Evolutionary conservation across 2,329 filamentous ascomycete species (phyloP).

Genomic region (Rasamsonia emersonii): DNA sequence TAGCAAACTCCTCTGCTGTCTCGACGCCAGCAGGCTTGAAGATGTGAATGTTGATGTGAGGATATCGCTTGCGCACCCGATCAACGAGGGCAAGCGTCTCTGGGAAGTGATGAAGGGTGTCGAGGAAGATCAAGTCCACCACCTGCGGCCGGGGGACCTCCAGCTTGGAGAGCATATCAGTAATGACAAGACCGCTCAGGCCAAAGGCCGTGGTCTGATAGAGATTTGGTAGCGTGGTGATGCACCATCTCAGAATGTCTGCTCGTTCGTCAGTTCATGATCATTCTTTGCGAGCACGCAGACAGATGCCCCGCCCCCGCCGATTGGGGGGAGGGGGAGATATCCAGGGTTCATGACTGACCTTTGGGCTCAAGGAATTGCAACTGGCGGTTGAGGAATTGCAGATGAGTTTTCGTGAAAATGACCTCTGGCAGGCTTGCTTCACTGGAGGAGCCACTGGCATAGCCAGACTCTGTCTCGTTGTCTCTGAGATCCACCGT

Average conservation of each 20-base stretch:
- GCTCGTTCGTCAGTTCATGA: constrained; percentile 9
- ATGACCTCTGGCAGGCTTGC: constrained; percentile 63
- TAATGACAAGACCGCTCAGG: constrained; percentile 68
- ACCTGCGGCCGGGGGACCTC: constrained; percentile 40
- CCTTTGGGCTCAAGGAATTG: constrained; percentile 75
- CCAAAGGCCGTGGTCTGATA: constrained; percentile 83
- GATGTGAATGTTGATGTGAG: constrained; percentile 70
- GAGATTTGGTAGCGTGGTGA: constrained; percentile 79
- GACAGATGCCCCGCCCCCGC: constrained; percentile 6
- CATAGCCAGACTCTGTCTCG: constrained; percentile 82
- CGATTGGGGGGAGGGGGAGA: constrained; percentile 4
- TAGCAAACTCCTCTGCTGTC: constrained; percentile 68
- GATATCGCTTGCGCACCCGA: constrained; percentile 66
- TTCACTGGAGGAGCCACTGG: constrained; percentile 55
- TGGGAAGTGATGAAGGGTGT: constrained; percentile 73
- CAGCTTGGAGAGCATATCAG: constrained; percentile 58
- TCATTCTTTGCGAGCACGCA: background rate
- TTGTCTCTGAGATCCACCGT: constrained; percentile 32
- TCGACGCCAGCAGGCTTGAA: constrained; percentile 76
- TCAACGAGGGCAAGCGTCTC: constrained; percentile 70
- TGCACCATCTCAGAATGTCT: constrained; percentile 88
- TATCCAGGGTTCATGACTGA: too few species aligned
- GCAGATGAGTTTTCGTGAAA: constrained; percentile 80
- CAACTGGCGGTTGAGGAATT: constrained; percentile 83
- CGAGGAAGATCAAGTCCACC: constrained; percentile 60